phyloP scores from a whole-genome alignment of 345 rosid genomes.

The Gossypium herbaceum region DNA sequence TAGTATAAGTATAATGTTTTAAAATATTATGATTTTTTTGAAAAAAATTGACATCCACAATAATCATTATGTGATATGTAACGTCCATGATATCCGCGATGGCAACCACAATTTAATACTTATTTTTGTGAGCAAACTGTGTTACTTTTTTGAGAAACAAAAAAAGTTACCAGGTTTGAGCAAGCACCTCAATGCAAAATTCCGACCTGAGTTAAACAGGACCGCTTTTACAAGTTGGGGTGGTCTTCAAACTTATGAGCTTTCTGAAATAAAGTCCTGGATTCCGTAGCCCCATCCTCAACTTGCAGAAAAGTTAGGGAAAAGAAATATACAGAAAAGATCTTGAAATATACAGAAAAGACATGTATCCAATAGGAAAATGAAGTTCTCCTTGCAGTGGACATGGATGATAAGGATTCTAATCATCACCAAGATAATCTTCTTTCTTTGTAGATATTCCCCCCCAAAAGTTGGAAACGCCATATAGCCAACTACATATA shows the following conservation, averaged over 20 bases:
- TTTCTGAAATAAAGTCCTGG: conserved; percentile 17
- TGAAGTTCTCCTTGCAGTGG: conserved; percentile 14
- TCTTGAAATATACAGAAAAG: conserved; percentile 24
- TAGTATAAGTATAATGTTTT: no score
- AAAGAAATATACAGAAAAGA: conserved; percentile 14
- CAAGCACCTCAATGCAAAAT: neutral
- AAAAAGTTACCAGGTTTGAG: neutral
- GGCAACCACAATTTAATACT: no score
- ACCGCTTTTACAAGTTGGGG: neutral
- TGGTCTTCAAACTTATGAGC: conserved; percentile 9
- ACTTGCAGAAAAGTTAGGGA: conserved; percentile 24
- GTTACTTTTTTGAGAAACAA: neutral
- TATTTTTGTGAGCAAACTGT: neutral
- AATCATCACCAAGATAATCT: conserved; percentile 16
- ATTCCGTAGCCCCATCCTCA: conserved; percentile 26
- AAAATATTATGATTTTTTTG: no score
- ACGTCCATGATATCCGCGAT: no score
- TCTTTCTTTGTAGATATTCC: neutral
- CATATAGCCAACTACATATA: conserved; percentile 2
- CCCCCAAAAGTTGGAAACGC: neutral
- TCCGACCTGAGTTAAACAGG: conserved; percentile 3
- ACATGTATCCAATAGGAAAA: conserved; percentile 4
- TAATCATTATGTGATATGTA: no score
- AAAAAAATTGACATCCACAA: no score
- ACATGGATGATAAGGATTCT: conserved; percentile 50